These are phyloP conservation scores for Spiromastix sp. DNA, from an alignment of 2,329 filamentous ascomycete genomes.

Conservation along the genomic window DNA sequence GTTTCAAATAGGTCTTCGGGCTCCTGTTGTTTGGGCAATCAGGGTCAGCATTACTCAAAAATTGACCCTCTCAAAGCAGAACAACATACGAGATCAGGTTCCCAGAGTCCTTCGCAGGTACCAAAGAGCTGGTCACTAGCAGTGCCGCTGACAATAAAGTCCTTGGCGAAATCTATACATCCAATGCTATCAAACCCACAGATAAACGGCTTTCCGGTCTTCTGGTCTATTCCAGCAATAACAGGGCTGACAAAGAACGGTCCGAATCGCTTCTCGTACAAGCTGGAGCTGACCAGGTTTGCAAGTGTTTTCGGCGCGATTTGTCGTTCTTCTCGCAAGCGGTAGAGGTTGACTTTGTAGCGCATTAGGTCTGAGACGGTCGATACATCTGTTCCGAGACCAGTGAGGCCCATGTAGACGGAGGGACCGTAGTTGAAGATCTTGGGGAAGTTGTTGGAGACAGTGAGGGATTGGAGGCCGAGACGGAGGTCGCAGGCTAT, in stretches of 20 bases:
- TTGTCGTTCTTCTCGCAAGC: slow-evolving; percentile 91
- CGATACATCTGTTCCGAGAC: slow-evolving; percentile 87
- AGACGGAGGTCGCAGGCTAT: slow-evolving; percentile 98
- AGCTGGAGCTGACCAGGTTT: slow-evolving; percentile 79
- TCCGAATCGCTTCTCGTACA: slow-evolving; percentile 94
- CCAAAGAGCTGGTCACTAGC: slow-evolving; percentile 96
- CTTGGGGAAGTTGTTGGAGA: slow-evolving; percentile 99
- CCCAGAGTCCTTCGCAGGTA: slow-evolving; percentile 96
- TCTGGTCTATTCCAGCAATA: slow-evolving; percentile 88
- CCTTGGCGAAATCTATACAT: slow-evolving; percentile 98
- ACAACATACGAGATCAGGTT: slow-evolving; percentile 76
- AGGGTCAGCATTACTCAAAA: neutral
- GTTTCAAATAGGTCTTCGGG: slow-evolving; percentile 97
- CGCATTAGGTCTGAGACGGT: slow-evolving; percentile 96
- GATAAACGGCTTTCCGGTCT: slow-evolving; percentile 90
- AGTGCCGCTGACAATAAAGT: slow-evolving; percentile 96
- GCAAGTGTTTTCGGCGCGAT: slow-evolving; percentile 92
- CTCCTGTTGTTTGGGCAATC: slow-evolving; percentile 39
- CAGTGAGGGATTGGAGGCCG: slow-evolving; percentile 88
- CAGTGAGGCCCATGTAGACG: slow-evolving; percentile 90
- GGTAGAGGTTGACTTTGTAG: slow-evolving; percentile 99
- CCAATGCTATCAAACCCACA: slow-evolving; percentile 99
- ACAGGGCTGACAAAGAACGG: slow-evolving; percentile 95
- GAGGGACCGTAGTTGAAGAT: slow-evolving; percentile 90
- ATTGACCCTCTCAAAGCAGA: neutral